Percentiles rank a stretch among this genome's conserved stretches.
phyloP scores from a whole-genome alignment of 2,329 filamentous ascomycete genomes.

The Hypoxylon sp. region DNA sequence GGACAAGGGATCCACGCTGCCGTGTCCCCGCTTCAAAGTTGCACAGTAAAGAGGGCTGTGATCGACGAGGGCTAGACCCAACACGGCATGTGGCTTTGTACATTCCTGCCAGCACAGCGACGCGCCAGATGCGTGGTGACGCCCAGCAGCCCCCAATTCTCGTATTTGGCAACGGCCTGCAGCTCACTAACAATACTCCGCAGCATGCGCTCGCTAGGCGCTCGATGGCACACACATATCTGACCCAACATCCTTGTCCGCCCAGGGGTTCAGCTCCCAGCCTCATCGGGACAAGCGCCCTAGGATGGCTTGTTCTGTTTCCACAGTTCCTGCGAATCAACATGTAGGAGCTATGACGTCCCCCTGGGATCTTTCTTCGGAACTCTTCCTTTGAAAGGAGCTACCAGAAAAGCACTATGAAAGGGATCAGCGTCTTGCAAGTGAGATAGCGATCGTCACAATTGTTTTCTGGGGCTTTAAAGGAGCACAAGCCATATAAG shows the following conservation, averaged over 20 bases:
- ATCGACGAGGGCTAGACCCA: conserved; percentile 39
- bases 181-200: conserved; percentile 11
- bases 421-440: conserved; percentile 37
- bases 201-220: conserved; percentile 30
- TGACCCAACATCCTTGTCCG: conserved; percentile 21
- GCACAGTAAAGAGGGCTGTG: conserved; percentile 32
- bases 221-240: conserved; percentile 32
- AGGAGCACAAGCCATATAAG: background rate
- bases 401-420: conserved; percentile 28
- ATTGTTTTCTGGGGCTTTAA: conserved; percentile 29
- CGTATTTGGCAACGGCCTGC: conserved; percentile 36
- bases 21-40: conserved; percentile 28
- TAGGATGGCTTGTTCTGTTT: conserved; percentile 23
- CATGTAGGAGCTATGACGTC: conserved; percentile 37
- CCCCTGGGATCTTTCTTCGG: conserved; percentile 33
- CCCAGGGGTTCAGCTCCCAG: conserved; percentile 40
- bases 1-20: conserved; percentile 16
- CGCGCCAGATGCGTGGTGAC: conserved; percentile 36
- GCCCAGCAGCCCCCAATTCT: conserved; percentile 29
- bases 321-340: conserved; percentile 38
- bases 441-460: conserved; percentile 48
- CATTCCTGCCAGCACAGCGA: conserved; percentile 39
- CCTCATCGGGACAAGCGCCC: conserved; percentile 40
- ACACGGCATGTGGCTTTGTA: conserved; percentile 40
- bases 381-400: conserved; percentile 28